phyloP scores from a whole-genome alignment of 768 basidiomycete genomes.

The Rhodosporidiobolus odoratus region DNA sequence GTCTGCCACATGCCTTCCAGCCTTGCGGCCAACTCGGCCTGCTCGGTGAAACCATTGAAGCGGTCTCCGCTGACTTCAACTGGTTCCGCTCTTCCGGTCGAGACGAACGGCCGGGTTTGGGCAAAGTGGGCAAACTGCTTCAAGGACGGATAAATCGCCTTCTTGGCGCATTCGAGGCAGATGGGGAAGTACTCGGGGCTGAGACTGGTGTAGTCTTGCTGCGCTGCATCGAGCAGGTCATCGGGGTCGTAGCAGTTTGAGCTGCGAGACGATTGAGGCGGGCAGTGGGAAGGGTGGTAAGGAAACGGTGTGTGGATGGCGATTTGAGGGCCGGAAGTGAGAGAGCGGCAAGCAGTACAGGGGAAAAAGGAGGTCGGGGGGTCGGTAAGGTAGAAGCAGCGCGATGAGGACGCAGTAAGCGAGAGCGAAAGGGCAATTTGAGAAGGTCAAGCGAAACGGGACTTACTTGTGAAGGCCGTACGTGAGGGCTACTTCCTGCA shows the following conservation, averaged over 20 bases:
- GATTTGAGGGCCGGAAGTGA: neutral
- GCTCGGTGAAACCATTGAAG: too few species aligned
- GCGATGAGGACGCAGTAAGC: too few species aligned
- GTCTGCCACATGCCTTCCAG: neutral
- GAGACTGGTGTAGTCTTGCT: neutral
- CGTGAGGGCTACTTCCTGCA: too few species aligned
- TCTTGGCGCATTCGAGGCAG: neutral
- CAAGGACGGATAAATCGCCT: neutral
- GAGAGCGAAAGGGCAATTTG: too few species aligned
- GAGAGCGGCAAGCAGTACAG: neutral
- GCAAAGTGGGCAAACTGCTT: neutral
- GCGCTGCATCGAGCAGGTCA: neutral
- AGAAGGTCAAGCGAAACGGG: too few species aligned
- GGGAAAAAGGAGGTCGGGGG: too few species aligned
- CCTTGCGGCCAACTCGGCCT: too few species aligned
- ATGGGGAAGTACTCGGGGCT: neutral
- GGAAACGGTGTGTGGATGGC: constrained; percentile 5
- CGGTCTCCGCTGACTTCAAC: too few species aligned
- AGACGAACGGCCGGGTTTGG: too few species aligned
- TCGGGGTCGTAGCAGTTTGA: neutral
- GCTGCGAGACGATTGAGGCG: neutral
- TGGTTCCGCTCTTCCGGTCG: too few species aligned
- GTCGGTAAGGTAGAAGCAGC: too few species aligned
- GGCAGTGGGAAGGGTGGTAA: neutral
- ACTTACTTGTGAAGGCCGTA: too few species aligned